Evolutionary conservation across 2,329 filamentous ascomycete species (phyloP), one percentile per base, ranked within the genome.

Genomic region (Stagonosporopsis chrysanthemi): DNA sequence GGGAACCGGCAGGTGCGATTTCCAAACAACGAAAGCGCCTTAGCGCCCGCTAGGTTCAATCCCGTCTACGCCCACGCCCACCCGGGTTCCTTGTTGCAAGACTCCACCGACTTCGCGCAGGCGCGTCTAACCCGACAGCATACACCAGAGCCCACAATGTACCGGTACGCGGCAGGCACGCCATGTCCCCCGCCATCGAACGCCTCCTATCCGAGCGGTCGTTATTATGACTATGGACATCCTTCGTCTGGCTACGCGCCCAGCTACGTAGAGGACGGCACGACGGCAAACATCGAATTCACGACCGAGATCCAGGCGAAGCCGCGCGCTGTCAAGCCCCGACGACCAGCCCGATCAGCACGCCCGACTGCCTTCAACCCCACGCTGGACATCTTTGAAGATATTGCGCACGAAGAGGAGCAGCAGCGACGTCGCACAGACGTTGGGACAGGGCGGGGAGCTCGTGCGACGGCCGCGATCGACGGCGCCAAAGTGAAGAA

Each of bases 241-340:
- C 65, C 58, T 29, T 61, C 66, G 41, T 71, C 69, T 40, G 58
- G 56, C 24, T 74, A 74, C 68, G 73, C 72, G 68, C 68, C 69
- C n/a, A 65, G 59, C 57, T 73, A 75, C 61, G 50, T 65, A 19
- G 58, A 63, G 54, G 69, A 75, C 61, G 71, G 71, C 58, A 75
- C 74, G 17, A 77, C 75, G 0, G 64, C 72, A 17, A 74, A 75
- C 50, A 60, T 78, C 44, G 73, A 78, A 52, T 78, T 75, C 60
- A 78, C 76, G 12, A 76, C 70, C 33, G 72, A 76, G 45, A 28
- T 77, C 31, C 67, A 75, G 50, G 50, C 71, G 6, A 61, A 62
- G 12, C 43, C 72, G 23, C 61, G 65, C 38, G 67, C 71, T 36
- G 68, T 65, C 36, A 77, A 73, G 52, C 75, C 75, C 6, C 65